Evolutionary conservation across 208 protist genomes (phyloP).

Genomic region (Trypanosoma platydactyli): DNA sequence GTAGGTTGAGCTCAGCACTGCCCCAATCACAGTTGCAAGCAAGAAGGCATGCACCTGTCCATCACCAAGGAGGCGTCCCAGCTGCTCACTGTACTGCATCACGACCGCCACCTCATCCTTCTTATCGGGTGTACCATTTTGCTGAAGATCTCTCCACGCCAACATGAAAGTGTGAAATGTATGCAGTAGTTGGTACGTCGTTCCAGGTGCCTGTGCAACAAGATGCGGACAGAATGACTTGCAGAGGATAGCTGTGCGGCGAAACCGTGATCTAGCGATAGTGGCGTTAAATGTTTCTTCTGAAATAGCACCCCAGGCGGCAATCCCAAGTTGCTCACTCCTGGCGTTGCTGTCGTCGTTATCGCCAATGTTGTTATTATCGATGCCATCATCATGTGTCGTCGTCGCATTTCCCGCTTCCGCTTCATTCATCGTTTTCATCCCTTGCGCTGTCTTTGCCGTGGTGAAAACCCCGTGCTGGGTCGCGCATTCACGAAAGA

Average conservation of each 20-base stretch:
- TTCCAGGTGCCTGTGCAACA: constrained; percentile 55
- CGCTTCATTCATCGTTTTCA: neutral
- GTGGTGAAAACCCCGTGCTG: neutral
- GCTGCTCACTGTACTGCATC: constrained; percentile 26
- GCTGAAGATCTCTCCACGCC: constrained; percentile 26
- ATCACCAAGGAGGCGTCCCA: constrained; percentile 45
- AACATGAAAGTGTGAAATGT: constrained; percentile 29
- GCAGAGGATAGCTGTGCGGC: constrained; percentile 66
- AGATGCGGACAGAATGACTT: constrained; percentile 63
- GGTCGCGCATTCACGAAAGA: constrained; percentile 37
- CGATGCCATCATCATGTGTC: neutral
- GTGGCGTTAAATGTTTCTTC: constrained; percentile 49
- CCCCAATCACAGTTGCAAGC: constrained; percentile 43
- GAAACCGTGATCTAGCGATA: constrained; percentile 57
- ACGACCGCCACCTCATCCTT: constrained; percentile 31
- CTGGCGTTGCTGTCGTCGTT: neutral
- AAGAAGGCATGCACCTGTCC: constrained; percentile 51
- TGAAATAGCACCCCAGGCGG: constrained; percentile 37
- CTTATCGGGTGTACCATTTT: neutral
- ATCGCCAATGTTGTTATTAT: neutral
- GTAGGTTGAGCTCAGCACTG: constrained; percentile 48
- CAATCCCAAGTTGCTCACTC: constrained; percentile 8
- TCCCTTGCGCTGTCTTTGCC: neutral
- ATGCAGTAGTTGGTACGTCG: constrained; percentile 33
- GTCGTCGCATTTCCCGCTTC: neutral